Conservation (phyloP, 768 basidiomycete species). For the Mycena amicta region DNA sequence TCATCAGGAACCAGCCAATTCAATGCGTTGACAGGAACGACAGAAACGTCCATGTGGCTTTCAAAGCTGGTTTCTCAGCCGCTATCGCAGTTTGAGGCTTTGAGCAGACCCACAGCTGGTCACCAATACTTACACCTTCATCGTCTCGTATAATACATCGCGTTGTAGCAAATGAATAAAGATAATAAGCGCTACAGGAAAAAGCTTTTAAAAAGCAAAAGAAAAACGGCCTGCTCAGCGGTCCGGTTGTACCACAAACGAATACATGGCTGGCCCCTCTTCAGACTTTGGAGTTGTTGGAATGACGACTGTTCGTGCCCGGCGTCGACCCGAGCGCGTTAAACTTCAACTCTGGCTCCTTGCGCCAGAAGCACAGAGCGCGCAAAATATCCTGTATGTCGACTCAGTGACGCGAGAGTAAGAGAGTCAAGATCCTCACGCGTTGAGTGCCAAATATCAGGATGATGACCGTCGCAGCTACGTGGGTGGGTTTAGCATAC, state of each 20-base stretch:
- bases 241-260: not conserved
- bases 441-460: constrained; percentile 50
- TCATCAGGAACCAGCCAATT: not conserved
- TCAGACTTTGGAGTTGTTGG: constrained; percentile 34
- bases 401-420: not conserved
- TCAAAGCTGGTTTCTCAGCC: too few relatives aligned
- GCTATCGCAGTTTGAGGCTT: too few relatives aligned
- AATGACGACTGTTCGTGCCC: not conserved
- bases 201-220: not conserved
- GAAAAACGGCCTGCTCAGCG: not conserved
- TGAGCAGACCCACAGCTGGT: too few relatives aligned
- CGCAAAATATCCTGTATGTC: constrained; percentile 38
- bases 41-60: too few relatives aligned
- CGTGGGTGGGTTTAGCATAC: not conserved
- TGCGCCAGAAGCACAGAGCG: constrained; percentile 40
- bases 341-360: not conserved
- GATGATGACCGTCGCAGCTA: constrained; percentile 47
- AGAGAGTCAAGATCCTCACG: constrained; percentile 25
- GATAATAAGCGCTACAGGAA: not conserved
- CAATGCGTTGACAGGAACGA: too few relatives aligned
- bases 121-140: too few relatives aligned
- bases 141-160: too few relatives aligned
- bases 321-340: not conserved
- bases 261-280: too few relatives aligned
- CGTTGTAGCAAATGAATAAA: too few relatives aligned